Conservation (phyloP, 345 rosid species). For the Psidium guajava region DNA sequence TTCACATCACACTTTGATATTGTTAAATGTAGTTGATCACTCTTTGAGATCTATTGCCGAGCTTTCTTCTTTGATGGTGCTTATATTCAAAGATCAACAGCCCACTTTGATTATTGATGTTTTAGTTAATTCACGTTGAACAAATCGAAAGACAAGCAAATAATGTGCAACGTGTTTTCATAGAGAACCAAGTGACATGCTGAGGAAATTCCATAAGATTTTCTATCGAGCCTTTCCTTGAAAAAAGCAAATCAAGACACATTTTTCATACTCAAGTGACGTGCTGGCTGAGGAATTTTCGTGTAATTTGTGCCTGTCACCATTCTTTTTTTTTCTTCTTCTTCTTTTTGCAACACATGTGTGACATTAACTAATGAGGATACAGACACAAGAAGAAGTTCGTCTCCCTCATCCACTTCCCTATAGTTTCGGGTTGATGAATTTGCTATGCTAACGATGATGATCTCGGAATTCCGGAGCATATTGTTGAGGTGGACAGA, state of each 20-base stretch:
- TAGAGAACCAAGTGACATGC: no score
- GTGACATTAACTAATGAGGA: neutral
- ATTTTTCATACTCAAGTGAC: neutral
- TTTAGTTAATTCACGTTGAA: neutral
- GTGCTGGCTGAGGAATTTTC: neutral
- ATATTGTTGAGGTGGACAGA: neutral
- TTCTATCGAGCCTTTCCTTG: neutral
- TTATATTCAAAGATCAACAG: neutral
- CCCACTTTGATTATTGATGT: neutral
- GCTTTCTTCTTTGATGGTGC: neutral
- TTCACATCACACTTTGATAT: neutral
- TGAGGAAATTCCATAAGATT: no score
- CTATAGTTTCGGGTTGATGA: neutral
- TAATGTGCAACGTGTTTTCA: neutral
- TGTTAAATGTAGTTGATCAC: neutral
- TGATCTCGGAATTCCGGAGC: neutral
- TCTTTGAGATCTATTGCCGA: neutral
- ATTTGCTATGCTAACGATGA: neutral
- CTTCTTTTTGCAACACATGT: neutral
- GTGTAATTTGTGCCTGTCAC: neutral
- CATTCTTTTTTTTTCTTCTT: neutral
- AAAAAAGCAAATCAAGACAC: neutral
- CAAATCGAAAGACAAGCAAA: neutral
- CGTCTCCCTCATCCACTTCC: neutral
- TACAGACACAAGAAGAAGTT: neutral